Base-by-base conservation (phyloP, 2,329 filamentous ascomycete species). In the Diaporthe eres region DNA sequence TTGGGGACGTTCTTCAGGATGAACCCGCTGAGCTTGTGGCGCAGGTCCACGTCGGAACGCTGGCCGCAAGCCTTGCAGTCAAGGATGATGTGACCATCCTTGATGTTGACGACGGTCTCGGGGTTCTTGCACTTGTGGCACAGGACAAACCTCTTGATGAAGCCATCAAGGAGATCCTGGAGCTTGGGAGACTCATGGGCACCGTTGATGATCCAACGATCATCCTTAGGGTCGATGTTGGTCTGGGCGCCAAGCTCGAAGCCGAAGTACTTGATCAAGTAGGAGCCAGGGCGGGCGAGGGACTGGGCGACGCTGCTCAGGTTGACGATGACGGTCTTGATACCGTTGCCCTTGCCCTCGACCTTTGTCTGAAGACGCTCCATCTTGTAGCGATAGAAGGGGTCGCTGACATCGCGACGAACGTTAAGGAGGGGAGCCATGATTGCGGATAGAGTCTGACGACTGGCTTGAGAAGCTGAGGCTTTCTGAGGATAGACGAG, bases 361-460 rank as follows among this genome's bases (percentile, higher is more conserved):
- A 99, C 97, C 91, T 99, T 99, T 86, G 97, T 98, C 90, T 98
- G 95, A 85, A 99, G 90, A 82, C 93, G 94, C 89, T 98, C 97
- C 97, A 99, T 99, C 92, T 99, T 99, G 93, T 99, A 99, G 86
- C 97, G 97, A 90, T 99, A 99, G 92, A 98, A 99, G 88, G 94
- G 94, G 89, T 99, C 97, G 90, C 93, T 94, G 89, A 98, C 94
- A 94, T 98, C 96, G 87, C 95, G 95, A 87, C 96, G 96, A 88
- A 98, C 96, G 88, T 99, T 99, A 92, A 99, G 90, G 89, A 95
- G 96, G 70, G 74, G 55, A 91, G 95, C 93, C 97, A 98, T 98
- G 87, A 82, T 95, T 92, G 86, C 88, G 87, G 85, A 89, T 74
- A 85, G 85, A 55, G 61, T 71, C 55, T 67, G 72, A 51, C 34